phyloP scores from a whole-genome alignment of 129 eudicot genomes.

The Centella asiatica region DNA sequence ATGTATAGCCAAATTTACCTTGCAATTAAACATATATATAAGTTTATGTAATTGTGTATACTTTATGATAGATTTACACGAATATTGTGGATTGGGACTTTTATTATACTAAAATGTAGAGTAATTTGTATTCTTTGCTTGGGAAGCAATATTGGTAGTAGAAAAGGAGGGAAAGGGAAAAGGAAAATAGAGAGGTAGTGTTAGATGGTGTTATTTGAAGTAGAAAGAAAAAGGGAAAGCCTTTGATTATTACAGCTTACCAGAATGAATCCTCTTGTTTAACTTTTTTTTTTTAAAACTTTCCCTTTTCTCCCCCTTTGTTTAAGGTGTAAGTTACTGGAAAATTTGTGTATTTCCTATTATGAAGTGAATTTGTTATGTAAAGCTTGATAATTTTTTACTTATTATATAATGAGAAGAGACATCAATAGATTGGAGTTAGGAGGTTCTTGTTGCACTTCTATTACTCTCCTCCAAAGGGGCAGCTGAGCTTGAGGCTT shows the following conservation, averaged over 20 bases:
- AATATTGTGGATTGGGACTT: constrained; percentile 4
- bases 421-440: background rate
- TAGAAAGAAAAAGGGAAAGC: constrained; percentile 8
- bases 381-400: background rate
- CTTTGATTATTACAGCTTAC: constrained; percentile 19
- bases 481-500: background rate
- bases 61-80: background rate
- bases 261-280: constrained; percentile 14
- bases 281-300: background rate
- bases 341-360: background rate
- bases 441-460: background rate
- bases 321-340: too few species aligned
- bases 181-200: constrained; percentile 1
- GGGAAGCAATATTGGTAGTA: constrained; percentile 16
- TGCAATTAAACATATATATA: background rate
- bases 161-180: constrained; percentile 8
- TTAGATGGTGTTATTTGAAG: constrained; percentile 14
- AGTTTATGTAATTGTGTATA: background rate
- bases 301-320: background rate
- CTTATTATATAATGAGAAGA: background rate
- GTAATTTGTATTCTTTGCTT: constrained; percentile 25
- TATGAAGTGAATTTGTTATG: background rate
- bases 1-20: background rate
- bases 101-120: constrained; percentile 4
- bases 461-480: background rate